These are phyloP conservation scores for Cucurbita ficifolia DNA, from an alignment of 306 rosid genomes.

Conservation along the genomic window DNA sequence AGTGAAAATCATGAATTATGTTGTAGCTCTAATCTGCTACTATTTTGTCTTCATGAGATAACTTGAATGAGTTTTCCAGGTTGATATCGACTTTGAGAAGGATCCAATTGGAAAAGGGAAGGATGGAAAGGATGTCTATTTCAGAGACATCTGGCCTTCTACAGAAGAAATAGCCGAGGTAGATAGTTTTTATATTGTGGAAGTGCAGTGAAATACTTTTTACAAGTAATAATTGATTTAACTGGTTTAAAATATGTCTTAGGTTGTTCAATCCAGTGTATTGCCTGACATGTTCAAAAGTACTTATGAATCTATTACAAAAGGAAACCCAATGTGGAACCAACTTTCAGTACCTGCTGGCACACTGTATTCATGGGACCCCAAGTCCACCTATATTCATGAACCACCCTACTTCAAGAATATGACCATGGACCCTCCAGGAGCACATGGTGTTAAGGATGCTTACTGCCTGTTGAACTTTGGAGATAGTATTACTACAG, in stretches of 20 bases:
- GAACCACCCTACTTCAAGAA: slow-evolving; percentile 87
- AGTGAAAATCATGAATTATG: neutral
- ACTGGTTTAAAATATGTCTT: slow-evolving; percentile 17
- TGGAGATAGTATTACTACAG: slow-evolving; percentile 92
- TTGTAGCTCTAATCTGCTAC: neutral
- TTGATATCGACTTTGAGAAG: slow-evolving; percentile 78
- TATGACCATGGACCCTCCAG: slow-evolving; percentile 81
- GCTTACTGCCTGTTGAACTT: slow-evolving; percentile 80
- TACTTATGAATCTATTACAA: slow-evolving; percentile 69
- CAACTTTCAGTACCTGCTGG: slow-evolving; percentile 46
- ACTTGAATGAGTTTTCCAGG: slow-evolving; percentile 36
- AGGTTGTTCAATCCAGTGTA: slow-evolving; percentile 87
- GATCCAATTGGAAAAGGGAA: slow-evolving; percentile 86
- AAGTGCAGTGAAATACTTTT: neutral
- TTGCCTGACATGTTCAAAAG: slow-evolving; percentile 70
- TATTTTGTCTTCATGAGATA: neutral
- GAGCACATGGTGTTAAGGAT: slow-evolving; percentile 72
- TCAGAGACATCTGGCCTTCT: slow-evolving; percentile 84
- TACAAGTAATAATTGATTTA: neutral
- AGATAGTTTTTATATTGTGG: slow-evolving; percentile 7
- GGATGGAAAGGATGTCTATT: slow-evolving; percentile 64
- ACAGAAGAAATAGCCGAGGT: slow-evolving; percentile 81
- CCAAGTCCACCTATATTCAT: slow-evolving; percentile 79
- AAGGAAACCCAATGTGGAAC: slow-evolving; percentile 81
- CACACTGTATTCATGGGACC: slow-evolving; percentile 72